These are phyloP conservation scores for Solanum pimpinellifolium DNA, from an alignment of 257 asterid species.

Conservation along the genomic window DNA sequence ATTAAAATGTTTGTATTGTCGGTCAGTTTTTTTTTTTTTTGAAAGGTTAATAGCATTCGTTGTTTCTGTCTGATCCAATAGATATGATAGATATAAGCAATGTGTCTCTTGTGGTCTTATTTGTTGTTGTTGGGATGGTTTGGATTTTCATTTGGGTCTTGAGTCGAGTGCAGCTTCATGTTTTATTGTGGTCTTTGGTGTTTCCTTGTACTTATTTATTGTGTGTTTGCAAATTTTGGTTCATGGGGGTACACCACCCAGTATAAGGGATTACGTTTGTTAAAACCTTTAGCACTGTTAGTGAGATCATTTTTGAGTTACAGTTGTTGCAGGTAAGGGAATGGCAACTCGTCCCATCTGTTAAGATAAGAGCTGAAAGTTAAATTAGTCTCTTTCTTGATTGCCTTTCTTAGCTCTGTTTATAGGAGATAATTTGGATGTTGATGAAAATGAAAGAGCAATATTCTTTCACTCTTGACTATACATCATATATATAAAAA, in stretches of 20 bases:
- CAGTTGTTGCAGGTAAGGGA: background rate
- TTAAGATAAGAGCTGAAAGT: background rate
- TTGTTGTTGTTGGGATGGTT: constrained; percentile 1
- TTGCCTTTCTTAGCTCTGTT: background rate
- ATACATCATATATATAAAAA: background rate
- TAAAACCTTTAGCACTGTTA: background rate
- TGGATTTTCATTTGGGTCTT: background rate
- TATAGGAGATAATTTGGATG: background rate
- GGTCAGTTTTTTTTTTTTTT: background rate
- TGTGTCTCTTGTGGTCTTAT: constrained; percentile 4
- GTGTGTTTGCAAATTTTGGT: background rate
- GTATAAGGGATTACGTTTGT: background rate
- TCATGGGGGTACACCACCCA: background rate
- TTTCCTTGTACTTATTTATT: background rate
- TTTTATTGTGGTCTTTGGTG: background rate
- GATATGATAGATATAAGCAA: background rate
- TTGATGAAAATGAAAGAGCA: background rate
- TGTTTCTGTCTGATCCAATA: background rate
- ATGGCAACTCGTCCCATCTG: background rate
- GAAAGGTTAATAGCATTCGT: constrained; percentile 20
- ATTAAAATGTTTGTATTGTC: constrained; percentile 12
- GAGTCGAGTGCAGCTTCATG: background rate
- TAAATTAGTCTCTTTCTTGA: background rate
- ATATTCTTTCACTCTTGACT: background rate
- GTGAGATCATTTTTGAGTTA: background rate